Evolutionary conservation across 1,139 yeast genomes (phyloP).

Genomic region (Arxiozyma slooffiae): DNA sequence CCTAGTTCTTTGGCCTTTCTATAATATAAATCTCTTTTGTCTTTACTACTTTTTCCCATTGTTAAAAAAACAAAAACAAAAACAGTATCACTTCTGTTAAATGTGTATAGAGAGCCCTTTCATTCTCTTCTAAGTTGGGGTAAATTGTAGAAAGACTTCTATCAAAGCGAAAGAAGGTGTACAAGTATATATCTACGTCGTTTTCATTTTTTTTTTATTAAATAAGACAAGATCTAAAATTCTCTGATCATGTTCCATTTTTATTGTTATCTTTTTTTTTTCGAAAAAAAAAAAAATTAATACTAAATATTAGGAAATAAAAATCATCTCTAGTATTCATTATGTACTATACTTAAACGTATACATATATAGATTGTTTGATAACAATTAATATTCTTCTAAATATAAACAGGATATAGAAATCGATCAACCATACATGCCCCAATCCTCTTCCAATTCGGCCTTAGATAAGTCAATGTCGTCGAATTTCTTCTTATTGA

Average conservation of each 20-base stretch:
- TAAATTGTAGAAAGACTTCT: background rate
- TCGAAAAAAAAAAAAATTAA: background rate
- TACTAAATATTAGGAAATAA: background rate
- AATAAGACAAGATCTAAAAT: background rate
- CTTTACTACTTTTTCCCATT: conserved; percentile 95
- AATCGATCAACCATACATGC: conserved; percentile 54
- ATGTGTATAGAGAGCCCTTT: background rate
- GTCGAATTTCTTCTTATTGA: conserved; percentile 42
- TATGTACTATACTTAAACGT: background rate
- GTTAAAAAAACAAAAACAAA: no score
- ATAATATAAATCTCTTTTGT: conserved; percentile 82
- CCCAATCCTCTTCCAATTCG: conserved; percentile 63
- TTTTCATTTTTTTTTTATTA: no score
- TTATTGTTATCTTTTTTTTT: background rate
- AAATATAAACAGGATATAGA: background rate
- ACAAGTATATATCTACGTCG: no score
- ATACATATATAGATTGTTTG: no score
- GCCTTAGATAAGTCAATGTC: conserved; percentile 56
- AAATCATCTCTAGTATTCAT: background rate
- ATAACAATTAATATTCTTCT: background rate
- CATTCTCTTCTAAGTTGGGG: background rate
- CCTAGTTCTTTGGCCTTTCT: conserved; percentile 96
- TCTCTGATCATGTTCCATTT: no score
- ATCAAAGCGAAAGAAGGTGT: background rate
- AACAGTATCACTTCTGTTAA: background rate